Evolutionary conservation across 208 protist species (phyloP), one percentile per base, ranked within the genome.

Genomic region (Trypanosoma mega): DNA sequence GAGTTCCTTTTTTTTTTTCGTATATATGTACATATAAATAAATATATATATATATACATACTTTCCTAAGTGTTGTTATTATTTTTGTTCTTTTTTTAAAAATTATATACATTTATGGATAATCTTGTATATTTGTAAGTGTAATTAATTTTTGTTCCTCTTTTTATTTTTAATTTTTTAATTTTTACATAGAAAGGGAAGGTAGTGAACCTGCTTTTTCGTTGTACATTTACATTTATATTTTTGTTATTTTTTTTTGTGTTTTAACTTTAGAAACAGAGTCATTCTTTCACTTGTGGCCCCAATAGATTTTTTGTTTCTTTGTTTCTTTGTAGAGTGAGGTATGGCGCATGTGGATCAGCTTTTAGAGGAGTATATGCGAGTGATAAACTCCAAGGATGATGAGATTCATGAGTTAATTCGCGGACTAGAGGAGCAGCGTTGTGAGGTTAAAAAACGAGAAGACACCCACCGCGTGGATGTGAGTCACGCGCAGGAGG

Each of bases 341-440:
- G 47, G 18, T 4, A 73, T 69, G 68, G 16, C 34, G 29, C 68
- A 79, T 20, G 53, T 80, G n/a, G 87, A 92, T 31, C 74, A 90
- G 33, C 68, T 95, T 23, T 57, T 95, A 44, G 80, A 90, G 63
- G 85, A 95, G 65, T 95, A 95, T 63, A 66, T 95, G 4, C 82
- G 84, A 7, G 79, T 93, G 9, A 91, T 95, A 44, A 92, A 95
- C 64, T 64, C 76, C 55, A 95, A 95, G 71, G 89, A 95, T 63
- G 74, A 79, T 50, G 77, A 84, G 44, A 72, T 94, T 21, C 83
- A 90, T 24, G 58, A 59, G 1, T 60, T 91, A 6, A 70, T 88
- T 12, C 69, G 76, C 20, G 70, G 70, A 20, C 47, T 78, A 27
- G 78, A 93, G 43, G 70, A 80, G 16, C 64, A 69, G 12, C 67